Evolutionary conservation across 768 basidiomycete species (phyloP).

Genomic region (Podaxis sp.): DNA sequence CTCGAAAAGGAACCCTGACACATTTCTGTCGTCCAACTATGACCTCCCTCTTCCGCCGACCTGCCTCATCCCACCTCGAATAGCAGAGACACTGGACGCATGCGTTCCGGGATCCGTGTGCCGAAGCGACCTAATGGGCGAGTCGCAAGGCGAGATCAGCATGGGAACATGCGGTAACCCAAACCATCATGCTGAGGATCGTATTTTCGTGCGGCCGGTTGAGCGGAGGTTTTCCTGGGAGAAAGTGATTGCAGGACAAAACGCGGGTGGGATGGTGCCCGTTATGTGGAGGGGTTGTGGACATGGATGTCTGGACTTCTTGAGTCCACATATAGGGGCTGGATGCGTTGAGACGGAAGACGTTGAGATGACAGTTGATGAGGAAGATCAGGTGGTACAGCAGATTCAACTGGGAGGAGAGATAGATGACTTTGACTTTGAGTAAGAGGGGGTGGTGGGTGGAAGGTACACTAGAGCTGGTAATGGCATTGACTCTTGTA

Average conservation of each 20-base stretch:
- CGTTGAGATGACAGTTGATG: constrained; percentile 14
- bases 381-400: constrained; percentile 21
- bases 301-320: constrained; percentile 61
- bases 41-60: constrained; percentile 33
- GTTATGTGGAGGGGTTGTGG: constrained; percentile 70
- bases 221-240: constrained; percentile 74
- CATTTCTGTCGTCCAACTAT: constrained; percentile 24
- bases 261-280: constrained; percentile 56
- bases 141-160: constrained; percentile 29
- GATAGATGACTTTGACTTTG: constrained; percentile 12
- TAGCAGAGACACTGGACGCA: constrained; percentile 32
- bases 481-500: not conserved
- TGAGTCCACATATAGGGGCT: constrained; percentile 29
- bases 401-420: constrained; percentile 21
- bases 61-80: constrained; percentile 26
- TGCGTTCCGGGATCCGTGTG: constrained; percentile 39
- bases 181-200: constrained; percentile 28
- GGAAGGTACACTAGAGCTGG: not conserved
- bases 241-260: constrained; percentile 45
- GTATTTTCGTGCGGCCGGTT: constrained; percentile 53
- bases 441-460: not conserved
- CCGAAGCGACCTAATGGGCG: constrained; percentile 24
- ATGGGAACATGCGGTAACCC: constrained; percentile 52
- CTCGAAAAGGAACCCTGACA: constrained; percentile 15
- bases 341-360: constrained; percentile 17